A percentile compares a stretch with the other conserved stretches of the same genome.
phyloP scores from a whole-genome alignment of 2,329 filamentous ascomycete genomes.

The Aureobasidium namibiae region DNA sequence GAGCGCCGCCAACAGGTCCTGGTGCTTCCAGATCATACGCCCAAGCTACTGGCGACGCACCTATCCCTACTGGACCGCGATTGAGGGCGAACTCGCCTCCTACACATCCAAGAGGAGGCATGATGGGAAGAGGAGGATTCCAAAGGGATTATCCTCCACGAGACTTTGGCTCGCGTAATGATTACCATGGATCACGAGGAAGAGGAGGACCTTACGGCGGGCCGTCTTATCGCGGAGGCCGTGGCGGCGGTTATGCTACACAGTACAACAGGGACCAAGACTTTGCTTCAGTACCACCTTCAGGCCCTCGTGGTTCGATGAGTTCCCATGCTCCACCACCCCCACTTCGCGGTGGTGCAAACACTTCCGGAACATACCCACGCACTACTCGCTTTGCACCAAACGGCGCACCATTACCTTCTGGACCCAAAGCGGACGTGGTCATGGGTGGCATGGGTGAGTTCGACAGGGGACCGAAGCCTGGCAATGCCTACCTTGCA shows the following conservation, averaged over 20 bases:
- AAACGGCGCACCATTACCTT: conserved; percentile 17
- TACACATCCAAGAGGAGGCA: conserved; percentile 10
- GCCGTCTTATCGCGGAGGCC: conserved; percentile 23
- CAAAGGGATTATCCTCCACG: conserved; percentile 4
- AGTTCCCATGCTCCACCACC: conserved; percentile 19
- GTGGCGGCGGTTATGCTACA: conserved; percentile 20
- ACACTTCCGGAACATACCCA: conserved; percentile 38
- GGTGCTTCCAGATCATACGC: not conserved
- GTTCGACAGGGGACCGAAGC: not conserved
- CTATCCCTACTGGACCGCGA: conserved; percentile 9
- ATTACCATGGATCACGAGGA: conserved; percentile 19
- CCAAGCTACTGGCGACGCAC: not conserved
- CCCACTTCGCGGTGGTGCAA: conserved; percentile 34
- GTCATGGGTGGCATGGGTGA: not conserved
- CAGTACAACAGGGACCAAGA: conserved; percentile 14
- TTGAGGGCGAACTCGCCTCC: conserved; percentile 10
- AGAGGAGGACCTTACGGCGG: conserved; percentile 14
- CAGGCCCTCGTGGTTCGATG: conserved; percentile 26
- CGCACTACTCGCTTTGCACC: conserved; percentile 37
- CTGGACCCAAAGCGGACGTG: conserved; percentile 10
- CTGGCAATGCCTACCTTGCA: conserved; percentile 27
- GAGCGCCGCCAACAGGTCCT: conserved; percentile 17
- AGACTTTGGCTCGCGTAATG: conserved; percentile 11
- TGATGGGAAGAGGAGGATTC: conserved; percentile 3
- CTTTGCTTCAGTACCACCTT: conserved; percentile 20